Evolutionary conservation across 352 stramenopile species (phyloP), one percentile per base, ranked within the genome.

Genomic region (Phytophthora brassicae): DNA sequence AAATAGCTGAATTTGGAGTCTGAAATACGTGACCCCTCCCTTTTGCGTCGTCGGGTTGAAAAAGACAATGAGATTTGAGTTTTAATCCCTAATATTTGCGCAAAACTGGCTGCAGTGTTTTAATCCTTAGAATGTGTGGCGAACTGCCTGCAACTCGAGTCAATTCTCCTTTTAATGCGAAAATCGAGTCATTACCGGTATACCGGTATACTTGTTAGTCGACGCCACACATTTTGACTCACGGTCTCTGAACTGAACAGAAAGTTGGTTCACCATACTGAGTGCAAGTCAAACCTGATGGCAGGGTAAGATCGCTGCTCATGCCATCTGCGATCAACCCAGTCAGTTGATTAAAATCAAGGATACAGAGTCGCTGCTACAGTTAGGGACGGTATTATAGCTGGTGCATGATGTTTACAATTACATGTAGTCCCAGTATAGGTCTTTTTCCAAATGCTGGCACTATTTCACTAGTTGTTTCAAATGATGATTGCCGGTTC

Each of bases 41-140:
- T 47, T 66, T 52, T 67, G 59, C 2, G 53, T 67, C 60, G 60
- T 68, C n/a, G 44, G 26, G 45, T 68, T 68, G 60, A 51, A 64
- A 52, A 55, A 63, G 8, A 9, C 26, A 31, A 41, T 22, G 19
- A 14, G 41, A 55, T 51, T 44, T 50, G 52, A 36, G 6, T n/a
- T n/a, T n/a, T n/a, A n/a, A n/a, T n/a, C n/a, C n/a, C n/a, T n/a
- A n/a, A n/a, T n/a, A 39, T 22, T 20, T 20, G 35, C 35, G 16
- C 6, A n/a, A n/a, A n/a, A n/a, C n/a, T n/a, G n/a, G n/a, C n/a
- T n/a, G n/a, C n/a, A n/a, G n/a, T n/a, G n/a, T n/a, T n/a, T n/a
- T n/a, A n/a, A n/a, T n/a, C n/a, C n/a, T n/a, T n/a, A n/a, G n/a
- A n/a, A n/a, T n/a, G n/a, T n/a, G n/a, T n/a, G n/a, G n/a, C n/a